Evolutionary conservation across 169 alveolate genomes (phyloP), one percentile per base, ranked within the genome.

Genomic region (Babesia sp.): DNA sequence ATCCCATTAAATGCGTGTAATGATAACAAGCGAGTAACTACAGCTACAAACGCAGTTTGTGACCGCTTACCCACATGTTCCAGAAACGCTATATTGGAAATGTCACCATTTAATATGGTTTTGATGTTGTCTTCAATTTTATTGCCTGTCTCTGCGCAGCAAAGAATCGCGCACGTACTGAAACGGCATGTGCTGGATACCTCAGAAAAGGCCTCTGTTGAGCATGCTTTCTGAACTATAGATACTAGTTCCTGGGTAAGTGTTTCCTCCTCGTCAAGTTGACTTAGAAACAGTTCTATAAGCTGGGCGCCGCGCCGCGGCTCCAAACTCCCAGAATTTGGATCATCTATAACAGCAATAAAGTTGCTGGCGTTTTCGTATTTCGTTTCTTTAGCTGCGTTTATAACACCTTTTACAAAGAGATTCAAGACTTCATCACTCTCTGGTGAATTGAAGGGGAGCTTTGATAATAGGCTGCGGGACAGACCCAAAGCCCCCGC

Each of bases 401-500:
- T 31, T 26, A 64, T 29, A 11, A 64, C 39, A 26, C 74, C 74
- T 37, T 46, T 45, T 8, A 64, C 61, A 37, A 64, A 64, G 22
- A 64, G 44, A 18, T 37, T 33, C 74, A 64, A 46, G 31, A 64
- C 24, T 24, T 64, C 74, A 16, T 64, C 74, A 29, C 74, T 50
- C 42, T 46, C 54, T 31, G 48, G 46, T 3, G 11, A 8, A 29
- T 24, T 24, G 22, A 64, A 34, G 18, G 74, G 74, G 59, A 64
- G 74, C 53, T 64, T 64, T 12, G 74, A 1, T 3, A 59, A 33
- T 20, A 59, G 28, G 50, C 60, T 64, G 53, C 75, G 54, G 26
- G 36, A n/a, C 44, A 75, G 56, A 0, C 63, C 78, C 16, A 48
- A 16, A 20, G 71, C 66, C 26, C 36, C 78, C 14, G 42, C 69